These are phyloP conservation scores for Hypoxylon trugodes DNA, from an alignment of 495 filamentous ascomycete genomes.

Conservation along the genomic window DNA sequence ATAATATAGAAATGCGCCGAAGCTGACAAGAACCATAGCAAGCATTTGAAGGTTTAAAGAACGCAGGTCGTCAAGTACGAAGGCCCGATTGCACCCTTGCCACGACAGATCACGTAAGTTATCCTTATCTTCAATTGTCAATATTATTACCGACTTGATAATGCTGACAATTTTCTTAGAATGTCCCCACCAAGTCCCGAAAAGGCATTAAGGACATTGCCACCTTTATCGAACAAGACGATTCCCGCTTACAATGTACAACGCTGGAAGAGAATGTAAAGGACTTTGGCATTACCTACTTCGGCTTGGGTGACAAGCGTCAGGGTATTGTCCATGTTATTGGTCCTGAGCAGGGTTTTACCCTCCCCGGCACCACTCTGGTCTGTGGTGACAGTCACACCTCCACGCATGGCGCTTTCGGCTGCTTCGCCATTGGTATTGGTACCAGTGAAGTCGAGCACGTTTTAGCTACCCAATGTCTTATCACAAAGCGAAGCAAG, in stretches of 20 bases:
- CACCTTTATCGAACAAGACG: conserved; percentile 89
- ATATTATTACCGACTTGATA: background rate
- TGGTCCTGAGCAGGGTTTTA: conserved; percentile 99
- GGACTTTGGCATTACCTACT: conserved; percentile 95
- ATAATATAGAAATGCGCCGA: background rate
- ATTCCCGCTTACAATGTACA: conserved; percentile 91
- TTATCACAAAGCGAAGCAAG: conserved; percentile 94
- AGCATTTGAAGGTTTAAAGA: conserved; percentile 95
- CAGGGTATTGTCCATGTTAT: conserved; percentile 99
- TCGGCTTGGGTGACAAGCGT: conserved; percentile 93
- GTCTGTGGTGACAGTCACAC: conserved; percentile 99
- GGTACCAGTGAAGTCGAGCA: conserved; percentile 99
- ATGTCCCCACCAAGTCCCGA: conserved; percentile 87
- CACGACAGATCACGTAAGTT: conserved; percentile 93
- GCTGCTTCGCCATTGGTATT: conserved; percentile 94
- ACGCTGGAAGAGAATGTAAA: conserved; percentile 98
- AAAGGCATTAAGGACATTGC: conserved; percentile 88
- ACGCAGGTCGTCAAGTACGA: conserved; percentile 85
- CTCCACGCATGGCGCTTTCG: conserved; percentile 97
- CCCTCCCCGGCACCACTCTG: conserved; percentile 94
- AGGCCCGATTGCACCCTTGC: conserved; percentile 95
- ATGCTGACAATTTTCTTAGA: conserved; percentile 59
- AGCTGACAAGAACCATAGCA: conserved; percentile 62
- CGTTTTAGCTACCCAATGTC: conserved; percentile 92
- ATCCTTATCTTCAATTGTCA: background rate